Evolutionary conservation across 129 eudicot species (phyloP).

Genomic region (Kitagawia praeruptora): DNA sequence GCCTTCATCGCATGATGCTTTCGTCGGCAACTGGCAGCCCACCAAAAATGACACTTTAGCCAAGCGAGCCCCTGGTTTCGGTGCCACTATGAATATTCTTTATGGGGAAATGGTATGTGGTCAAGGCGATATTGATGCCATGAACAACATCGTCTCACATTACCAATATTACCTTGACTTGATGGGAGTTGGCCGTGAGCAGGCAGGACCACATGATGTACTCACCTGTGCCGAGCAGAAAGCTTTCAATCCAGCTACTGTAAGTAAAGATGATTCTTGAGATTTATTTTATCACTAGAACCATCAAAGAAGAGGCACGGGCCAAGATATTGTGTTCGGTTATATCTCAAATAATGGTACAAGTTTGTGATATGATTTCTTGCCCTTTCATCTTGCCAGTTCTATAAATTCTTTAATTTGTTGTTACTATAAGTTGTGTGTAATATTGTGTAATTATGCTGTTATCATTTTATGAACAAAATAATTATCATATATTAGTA

Average conservation of each 20-base stretch:
- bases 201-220: conserved; percentile 61
- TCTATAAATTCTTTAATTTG: neutral
- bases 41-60: conserved; percentile 79
- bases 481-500: neutral
- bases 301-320: neutral
- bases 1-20: conserved; percentile 74
- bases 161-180: conserved; percentile 76
- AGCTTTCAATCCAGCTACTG: conserved; percentile 42
- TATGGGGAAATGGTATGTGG: conserved; percentile 79
- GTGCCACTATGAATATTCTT: conserved; percentile 77
- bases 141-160: conserved; percentile 70
- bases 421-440: neutral
- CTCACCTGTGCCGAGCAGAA: conserved; percentile 24
- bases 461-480: neutral
- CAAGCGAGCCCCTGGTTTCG: conserved; percentile 67
- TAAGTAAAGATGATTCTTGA: conserved; percentile 26
- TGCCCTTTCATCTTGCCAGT: neutral
- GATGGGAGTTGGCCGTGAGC: conserved; percentile 81
- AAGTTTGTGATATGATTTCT: conserved; percentile 1
- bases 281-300: neutral
- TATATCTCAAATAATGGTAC: neutral
- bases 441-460: neutral
- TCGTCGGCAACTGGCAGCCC: conserved; percentile 83
- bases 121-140: conserved; percentile 67
- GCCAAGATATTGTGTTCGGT: neutral